phyloP scores from a whole-genome alignment of 2,329 filamentous ascomycete species.

The Mollisiaceae sp. region DNA sequence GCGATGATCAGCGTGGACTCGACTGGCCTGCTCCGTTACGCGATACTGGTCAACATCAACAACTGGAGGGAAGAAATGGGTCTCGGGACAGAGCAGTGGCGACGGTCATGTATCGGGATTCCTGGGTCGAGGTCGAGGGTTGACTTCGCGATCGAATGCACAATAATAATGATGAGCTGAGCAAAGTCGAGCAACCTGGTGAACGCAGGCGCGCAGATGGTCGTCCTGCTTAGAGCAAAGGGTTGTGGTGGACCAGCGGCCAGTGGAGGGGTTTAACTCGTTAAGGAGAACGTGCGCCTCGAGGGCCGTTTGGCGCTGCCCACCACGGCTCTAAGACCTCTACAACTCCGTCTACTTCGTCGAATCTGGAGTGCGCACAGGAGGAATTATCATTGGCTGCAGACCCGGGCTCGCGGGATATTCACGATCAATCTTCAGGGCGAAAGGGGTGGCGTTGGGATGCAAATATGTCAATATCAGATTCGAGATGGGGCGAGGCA shows the following conservation, averaged over 20 bases:
- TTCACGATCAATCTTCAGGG: background rate
- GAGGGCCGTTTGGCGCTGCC: background rate
- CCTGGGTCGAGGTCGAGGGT: background rate
- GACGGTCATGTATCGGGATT: background rate
- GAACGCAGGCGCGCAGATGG: background rate
- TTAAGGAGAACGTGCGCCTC: conserved; percentile 16
- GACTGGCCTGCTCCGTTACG: background rate
- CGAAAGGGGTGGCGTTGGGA: background rate
- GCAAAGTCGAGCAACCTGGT: background rate
- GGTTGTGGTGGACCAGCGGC: background rate
- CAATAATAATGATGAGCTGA: background rate
- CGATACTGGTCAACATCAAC: background rate
- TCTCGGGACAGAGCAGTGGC: background rate
- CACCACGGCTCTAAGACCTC: background rate
- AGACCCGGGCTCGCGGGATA: background rate
- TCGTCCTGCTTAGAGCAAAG: background rate
- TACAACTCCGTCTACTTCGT: conserved; percentile 1
- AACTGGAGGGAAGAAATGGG: background rate
- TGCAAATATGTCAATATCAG: background rate
- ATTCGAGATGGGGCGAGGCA: conserved; percentile 3
- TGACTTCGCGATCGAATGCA: background rate
- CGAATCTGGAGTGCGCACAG: background rate
- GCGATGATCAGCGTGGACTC: conserved; percentile 2
- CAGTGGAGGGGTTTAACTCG: conserved; percentile 19
- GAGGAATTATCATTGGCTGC: background rate